Base-by-base conservation (phyloP, 768 basidiomycete species). In the Mycena leptocephala region DNA sequence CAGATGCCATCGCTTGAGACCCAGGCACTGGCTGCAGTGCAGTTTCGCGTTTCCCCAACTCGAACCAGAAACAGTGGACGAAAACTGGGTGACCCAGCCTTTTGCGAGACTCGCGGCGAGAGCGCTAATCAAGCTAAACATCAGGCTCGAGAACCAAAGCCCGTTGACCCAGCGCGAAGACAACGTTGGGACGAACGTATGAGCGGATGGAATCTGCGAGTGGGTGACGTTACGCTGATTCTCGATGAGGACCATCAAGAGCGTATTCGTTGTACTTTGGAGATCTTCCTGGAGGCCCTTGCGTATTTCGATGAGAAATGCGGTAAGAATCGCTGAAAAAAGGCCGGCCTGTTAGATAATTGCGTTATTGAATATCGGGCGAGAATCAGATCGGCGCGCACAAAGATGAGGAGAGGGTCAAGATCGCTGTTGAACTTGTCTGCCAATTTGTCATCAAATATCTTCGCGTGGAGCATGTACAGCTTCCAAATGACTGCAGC, bases 61-160 rank as follows among this genome's bases (percentile, higher is more conserved):
- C 22, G 64, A 48, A 22, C 64, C 64, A 8, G n/a, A 11, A 33
- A 28, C 30, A 10, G 64, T 30, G 22, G 64, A 4, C 0, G 64
- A 66, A 10, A 66, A 66, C 7, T 46, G 64, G 6, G 64, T 66
- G 6, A 5, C 30, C 64, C 64, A 66, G 13, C 46, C 41, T 41
- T 66, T 66, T 18, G 64, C 64, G 2, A 66, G 5, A 66, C 64
- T 66, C 11, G 64, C 64, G 35, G 46, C 64, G 43, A 66, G 46
- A 9, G 64, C 64, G 33, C 43, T 66, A 28, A 9, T 51, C 18
- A 66, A 32, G 24, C 43, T 66, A 28, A 66, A 26, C n/a, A 66
- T 13, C 43, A 66, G 10, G 46, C 64, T 51, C 10, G 46, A 30
- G 46, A 66, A 66, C 64, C 64, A 66, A 20, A 66, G 64, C 9